Percentiles rank a stretch among this genome's conserved stretches.
Evolutionary conservation across 352 stramenopile genomes (phyloP).

Genomic region (Pythium oligandrum): DNA sequence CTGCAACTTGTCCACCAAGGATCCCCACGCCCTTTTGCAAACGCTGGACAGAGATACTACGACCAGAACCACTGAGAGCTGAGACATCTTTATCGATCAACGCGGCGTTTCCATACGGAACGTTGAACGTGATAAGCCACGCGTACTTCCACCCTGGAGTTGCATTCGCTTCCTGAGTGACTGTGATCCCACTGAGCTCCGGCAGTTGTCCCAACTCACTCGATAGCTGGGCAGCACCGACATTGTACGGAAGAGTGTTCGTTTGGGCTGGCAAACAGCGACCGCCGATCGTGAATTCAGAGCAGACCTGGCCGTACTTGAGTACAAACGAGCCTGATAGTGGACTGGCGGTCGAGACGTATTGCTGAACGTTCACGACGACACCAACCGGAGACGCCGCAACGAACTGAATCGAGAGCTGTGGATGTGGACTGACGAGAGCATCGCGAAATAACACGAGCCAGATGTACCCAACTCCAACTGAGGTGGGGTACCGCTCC

Average conservation of each 20-base stretch:
- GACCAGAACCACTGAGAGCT: slow-evolving; percentile 13
- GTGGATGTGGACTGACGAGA: slow-evolving; percentile 11
- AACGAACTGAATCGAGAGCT: slow-evolving; percentile 25
- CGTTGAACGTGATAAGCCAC: slow-evolving; percentile 41
- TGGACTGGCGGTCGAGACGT: slow-evolving; percentile 17
- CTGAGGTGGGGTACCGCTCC: slow-evolving; percentile 24
- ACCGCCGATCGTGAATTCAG: slow-evolving; percentile 37
- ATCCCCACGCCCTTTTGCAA: slow-evolving; percentile 36
- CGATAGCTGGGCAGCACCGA: slow-evolving; percentile 44
- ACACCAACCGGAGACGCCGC: slow-evolving; percentile 19
- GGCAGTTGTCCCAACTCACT: slow-evolving; percentile 21
- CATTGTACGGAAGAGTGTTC: slow-evolving; percentile 30
- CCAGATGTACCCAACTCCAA: slow-evolving; percentile 27
- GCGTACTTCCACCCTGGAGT: slow-evolving; percentile 28
- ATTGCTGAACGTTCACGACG: slow-evolving; percentile 19
- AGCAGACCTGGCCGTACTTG: slow-evolving; percentile 49
- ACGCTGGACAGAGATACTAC: slow-evolving; percentile 9
- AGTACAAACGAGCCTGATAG: slow-evolving; percentile 54
- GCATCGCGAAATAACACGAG: slow-evolving; percentile 19
- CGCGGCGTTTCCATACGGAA: slow-evolving; percentile 25
- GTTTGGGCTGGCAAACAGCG: slow-evolving; percentile 47
- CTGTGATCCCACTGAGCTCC: too few species aligned
- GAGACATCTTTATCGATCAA: slow-evolving; percentile 29
- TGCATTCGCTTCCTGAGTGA: slow-evolving; percentile 7
- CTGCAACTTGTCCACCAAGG: slow-evolving; percentile 51